phyloP scores from a whole-genome alignment of 2,329 filamentous ascomycete genomes.

The Aspergillus oerlinghausenensis region DNA sequence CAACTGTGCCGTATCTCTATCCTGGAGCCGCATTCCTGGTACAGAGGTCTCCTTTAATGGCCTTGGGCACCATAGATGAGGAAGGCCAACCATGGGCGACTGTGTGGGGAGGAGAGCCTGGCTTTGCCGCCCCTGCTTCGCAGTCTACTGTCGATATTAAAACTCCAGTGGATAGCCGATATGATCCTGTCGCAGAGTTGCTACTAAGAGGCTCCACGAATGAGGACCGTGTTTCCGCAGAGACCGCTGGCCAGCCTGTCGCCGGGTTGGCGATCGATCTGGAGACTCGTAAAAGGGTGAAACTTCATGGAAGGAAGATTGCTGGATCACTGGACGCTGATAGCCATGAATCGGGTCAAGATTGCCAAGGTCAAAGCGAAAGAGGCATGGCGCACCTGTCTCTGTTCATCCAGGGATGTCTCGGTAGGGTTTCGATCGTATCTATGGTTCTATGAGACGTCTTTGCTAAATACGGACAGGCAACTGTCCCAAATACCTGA shows the following conservation, averaged over 20 bases:
- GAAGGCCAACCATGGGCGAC: slow-evolving; percentile 69
- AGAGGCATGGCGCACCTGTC: slow-evolving; percentile 51
- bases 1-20: slow-evolving; percentile 61
- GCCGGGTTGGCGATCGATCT: slow-evolving; percentile 61
- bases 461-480: slow-evolving; percentile 38
- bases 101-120: slow-evolving; percentile 68
- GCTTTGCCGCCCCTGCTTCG: slow-evolving; percentile 62
- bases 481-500: slow-evolving; percentile 86
- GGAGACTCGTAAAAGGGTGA: slow-evolving; percentile 65
- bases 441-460: neutral
- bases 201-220: slow-evolving; percentile 50
- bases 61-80: slow-evolving; percentile 66
- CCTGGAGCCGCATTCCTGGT: slow-evolving; percentile 58
- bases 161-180: slow-evolving; percentile 53
- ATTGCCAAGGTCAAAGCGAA: slow-evolving; percentile 8
- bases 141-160: slow-evolving; percentile 61
- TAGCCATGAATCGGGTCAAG: slow-evolving; percentile 13
- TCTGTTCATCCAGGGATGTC: slow-evolving; percentile 63
- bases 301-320: slow-evolving; percentile 66
- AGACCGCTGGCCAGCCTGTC: slow-evolving; percentile 47
- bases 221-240: slow-evolving; percentile 31
- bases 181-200: slow-evolving; percentile 67
- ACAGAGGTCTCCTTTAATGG: slow-evolving; percentile 61
- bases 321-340: slow-evolving; percentile 51
- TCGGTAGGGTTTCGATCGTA: slow-evolving; percentile 44